A percentile compares a stretch with the other conserved stretches of the same genome.
These are phyloP conservation scores for Phytopythium chamaehyphon DNA, from an alignment of 352 stramenopile species.

Conservation along the genomic window DNA sequence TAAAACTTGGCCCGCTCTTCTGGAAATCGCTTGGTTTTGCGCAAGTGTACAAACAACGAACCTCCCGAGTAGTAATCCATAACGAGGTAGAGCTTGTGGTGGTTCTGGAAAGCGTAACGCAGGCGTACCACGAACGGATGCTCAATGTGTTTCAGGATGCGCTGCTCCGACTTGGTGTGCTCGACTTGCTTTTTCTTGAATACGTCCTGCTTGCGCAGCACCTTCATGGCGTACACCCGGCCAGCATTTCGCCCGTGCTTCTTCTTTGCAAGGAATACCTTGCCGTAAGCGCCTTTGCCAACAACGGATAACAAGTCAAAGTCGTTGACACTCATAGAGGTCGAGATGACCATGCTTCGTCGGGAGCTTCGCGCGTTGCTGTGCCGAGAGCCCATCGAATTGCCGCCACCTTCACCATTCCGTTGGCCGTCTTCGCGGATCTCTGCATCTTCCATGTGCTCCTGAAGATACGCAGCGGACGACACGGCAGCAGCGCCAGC, in stretches of 20 bases:
- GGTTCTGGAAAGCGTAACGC: slow-evolving; percentile 87
- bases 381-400: slow-evolving; percentile 23
- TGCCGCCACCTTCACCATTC: not conserved
- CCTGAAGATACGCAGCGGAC: slow-evolving; percentile 41
- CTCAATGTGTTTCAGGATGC: slow-evolving; percentile 85
- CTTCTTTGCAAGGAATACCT: slow-evolving; percentile 84
- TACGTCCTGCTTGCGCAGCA: slow-evolving; percentile 81
- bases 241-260: slow-evolving; percentile 64
- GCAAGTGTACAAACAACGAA: slow-evolving; percentile 82
- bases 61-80: slow-evolving; percentile 89
- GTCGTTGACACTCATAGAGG: slow-evolving; percentile 61
- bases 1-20: slow-evolving; percentile 80
- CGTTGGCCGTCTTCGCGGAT: slow-evolving; percentile 44
- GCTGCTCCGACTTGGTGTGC: slow-evolving; percentile 86
- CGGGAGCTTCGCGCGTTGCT: slow-evolving; percentile 41
- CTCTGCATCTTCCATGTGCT: slow-evolving; percentile 73
- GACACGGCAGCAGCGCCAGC: slow-evolving; percentile 50
- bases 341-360: slow-evolving; percentile 81
- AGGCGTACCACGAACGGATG: slow-evolving; percentile 88
- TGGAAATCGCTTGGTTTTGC: slow-evolving; percentile 67
- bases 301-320: slow-evolving; percentile 85
- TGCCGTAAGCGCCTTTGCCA: slow-evolving; percentile 84
- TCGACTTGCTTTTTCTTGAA: slow-evolving; percentile 86
- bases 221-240: slow-evolving; percentile 88
- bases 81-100: slow-evolving; percentile 86